Evolutionary conservation across 768 basidiomycete species (phyloP), one percentile per base, ranked within the genome.

Genomic region (Favolaschia claudopus): DNA sequence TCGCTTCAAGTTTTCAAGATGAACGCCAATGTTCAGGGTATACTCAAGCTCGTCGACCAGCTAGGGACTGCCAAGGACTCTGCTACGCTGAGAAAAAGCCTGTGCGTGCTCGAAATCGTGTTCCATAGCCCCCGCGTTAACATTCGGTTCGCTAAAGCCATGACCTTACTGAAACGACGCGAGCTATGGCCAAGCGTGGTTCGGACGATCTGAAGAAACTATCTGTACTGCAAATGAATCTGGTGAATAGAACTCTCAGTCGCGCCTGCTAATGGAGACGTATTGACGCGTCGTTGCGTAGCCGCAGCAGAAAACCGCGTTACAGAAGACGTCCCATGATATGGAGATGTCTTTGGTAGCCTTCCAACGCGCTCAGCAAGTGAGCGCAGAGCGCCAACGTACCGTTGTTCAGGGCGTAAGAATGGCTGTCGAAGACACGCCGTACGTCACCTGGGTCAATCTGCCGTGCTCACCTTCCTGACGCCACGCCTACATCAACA

Each of bases 1-100:
- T 91, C 91, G 1, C 82, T 99, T 7, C 96, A 99, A 73, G 93
- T 96, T 56, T 98, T 99, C 89, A 99, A 99, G 85, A 95, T 99
- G 79, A 96, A 96, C 68, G 86, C 93, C 57, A 99, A 99, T 75
- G 95, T 98, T 3, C 93, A 96, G 69, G 96, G 93, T 15, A 96
- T 99, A 45, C 74, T 94, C 67, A 93, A 93, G 75, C 83, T 95
- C n/a, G 93, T 99, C n/a, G 95, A 99, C 70, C 92, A 96, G 73
- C 84, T 99, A 1, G 96, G 96, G 5, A 93, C 91, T 0, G 78
- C 78, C 29, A 87, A 87, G 68, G 96, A 99, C 72, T 93, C 89
- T 17, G 85, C 89, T 1, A 73, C 79, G 3, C 76, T 99, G 50
- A 82, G 96, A 66, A 94, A 91, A 74, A 90, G 87, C 48, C 76